These are phyloP conservation scores for Elsinoe arachidis DNA, from an alignment of 2,329 filamentous ascomycete species.

Conservation along the genomic window DNA sequence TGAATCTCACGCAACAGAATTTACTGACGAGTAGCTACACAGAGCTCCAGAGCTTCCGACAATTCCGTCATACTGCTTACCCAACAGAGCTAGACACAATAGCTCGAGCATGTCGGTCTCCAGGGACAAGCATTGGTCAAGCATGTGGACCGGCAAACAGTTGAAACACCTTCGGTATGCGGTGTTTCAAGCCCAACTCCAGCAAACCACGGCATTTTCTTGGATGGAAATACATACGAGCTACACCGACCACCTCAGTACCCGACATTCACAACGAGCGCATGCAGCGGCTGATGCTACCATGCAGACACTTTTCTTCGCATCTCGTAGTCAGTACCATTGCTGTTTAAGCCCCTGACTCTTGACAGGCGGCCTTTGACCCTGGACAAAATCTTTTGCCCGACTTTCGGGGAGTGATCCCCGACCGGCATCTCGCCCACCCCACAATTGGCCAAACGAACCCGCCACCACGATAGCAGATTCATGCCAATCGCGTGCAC, in stretches of 20 bases:
- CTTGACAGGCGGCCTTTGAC: neutral
- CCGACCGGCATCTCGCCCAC: neutral
- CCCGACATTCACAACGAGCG: too few relatives aligned
- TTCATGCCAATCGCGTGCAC: neutral
- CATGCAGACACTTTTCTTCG: too few relatives aligned
- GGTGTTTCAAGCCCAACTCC: neutral
- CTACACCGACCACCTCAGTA: too few relatives aligned
- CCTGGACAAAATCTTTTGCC: neutral
- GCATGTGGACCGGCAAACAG: neutral
- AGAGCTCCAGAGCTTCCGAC: neutral
- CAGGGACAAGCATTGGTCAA: neutral
- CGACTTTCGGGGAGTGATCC: constrained; percentile 5
- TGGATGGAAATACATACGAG: too few relatives aligned
- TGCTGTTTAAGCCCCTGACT: neutral
- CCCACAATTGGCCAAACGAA: constrained; percentile 1
- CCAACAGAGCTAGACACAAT: neutral
- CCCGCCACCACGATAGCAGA: neutral
- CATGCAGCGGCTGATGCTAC: too few relatives aligned
- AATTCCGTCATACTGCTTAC: neutral
- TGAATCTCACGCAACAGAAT: neutral
- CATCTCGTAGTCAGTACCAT: neutral
- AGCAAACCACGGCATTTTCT: neutral
- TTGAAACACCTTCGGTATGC: neutral
- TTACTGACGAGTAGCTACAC: neutral
- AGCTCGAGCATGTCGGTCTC: constrained; percentile 1